These are phyloP conservation scores for Hymenoscyphus linearis DNA, from an alignment of 2,329 filamentous ascomycete genomes.

Conservation along the genomic window DNA sequence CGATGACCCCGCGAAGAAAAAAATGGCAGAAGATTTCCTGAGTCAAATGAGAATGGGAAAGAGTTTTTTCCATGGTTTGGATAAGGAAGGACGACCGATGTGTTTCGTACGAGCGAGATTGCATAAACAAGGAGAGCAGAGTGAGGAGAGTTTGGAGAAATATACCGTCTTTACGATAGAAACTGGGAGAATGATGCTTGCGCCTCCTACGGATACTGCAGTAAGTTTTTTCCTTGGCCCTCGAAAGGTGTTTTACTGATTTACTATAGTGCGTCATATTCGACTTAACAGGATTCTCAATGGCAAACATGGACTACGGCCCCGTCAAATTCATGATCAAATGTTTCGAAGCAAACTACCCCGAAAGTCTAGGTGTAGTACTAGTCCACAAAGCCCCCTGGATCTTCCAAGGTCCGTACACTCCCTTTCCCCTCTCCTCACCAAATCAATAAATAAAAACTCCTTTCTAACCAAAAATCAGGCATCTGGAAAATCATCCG, in stretches of 20 bases:
- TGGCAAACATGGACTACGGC: conserved; percentile 97
- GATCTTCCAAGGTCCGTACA: conserved; percentile 76
- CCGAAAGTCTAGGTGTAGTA: conserved; percentile 82
- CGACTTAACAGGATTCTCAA: conserved; percentile 89
- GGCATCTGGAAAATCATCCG: conserved; percentile 95
- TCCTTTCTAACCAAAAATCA: conserved; percentile 31
- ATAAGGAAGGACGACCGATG: conserved; percentile 79
- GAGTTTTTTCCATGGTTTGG: conserved; percentile 82
- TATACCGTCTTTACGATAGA: conserved; percentile 95
- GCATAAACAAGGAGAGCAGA: conserved; percentile 78
- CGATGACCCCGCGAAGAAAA: conserved; percentile 56
- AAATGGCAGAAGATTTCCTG: conserved; percentile 69
- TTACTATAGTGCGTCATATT: conserved; percentile 73
- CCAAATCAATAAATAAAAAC: background rate
- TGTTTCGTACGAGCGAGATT: conserved; percentile 79
- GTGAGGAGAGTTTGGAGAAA: conserved; percentile 72
- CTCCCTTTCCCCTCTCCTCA: background rate
- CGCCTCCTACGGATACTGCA: conserved; percentile 80
- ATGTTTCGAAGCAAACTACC: conserved; percentile 98
- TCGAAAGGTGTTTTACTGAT: conserved; percentile 1
- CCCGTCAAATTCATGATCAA: conserved; percentile 99
- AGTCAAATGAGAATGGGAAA: conserved; percentile 84
- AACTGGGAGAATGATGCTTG: conserved; percentile 78
- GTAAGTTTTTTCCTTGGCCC: conserved; percentile 48
- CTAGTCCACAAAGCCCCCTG: conserved; percentile 95